Evolutionary conservation across 208 protist genomes (phyloP).

Genomic region (Leishmania aethiopica): DNA sequence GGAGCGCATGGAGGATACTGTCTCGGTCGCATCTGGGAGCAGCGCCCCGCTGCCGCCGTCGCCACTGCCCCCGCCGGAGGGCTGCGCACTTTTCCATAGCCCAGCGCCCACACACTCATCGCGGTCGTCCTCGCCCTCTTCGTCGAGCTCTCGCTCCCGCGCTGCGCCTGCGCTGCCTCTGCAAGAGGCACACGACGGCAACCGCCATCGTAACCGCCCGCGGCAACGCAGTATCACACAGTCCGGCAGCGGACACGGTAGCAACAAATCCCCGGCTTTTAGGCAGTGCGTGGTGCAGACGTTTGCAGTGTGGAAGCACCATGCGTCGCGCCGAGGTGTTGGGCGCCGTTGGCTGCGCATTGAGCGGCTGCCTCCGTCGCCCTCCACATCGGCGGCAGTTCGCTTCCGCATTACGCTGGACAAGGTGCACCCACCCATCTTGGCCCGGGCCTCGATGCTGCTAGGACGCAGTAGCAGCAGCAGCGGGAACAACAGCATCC

Average conservation of each 20-base stretch:
- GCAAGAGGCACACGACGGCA: slow-evolving; percentile 4
- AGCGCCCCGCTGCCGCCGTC: slow-evolving; percentile 7
- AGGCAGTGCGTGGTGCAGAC: background rate
- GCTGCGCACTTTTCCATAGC: slow-evolving; percentile 17
- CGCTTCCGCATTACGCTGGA: slow-evolving; percentile 23
- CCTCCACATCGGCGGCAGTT: background rate
- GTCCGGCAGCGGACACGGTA: background rate
- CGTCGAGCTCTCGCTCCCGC: background rate
- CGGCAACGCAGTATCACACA: background rate
- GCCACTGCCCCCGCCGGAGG: slow-evolving; percentile 8
- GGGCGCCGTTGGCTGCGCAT: slow-evolving; percentile 45
- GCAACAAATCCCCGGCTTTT: background rate
- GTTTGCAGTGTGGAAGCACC: slow-evolving; percentile 63
- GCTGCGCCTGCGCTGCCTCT: slow-evolving; percentile 12
- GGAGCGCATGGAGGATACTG: background rate
- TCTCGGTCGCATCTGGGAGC: background rate
- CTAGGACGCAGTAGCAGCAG: background rate
- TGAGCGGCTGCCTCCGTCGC: background rate
- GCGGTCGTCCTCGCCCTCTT: background rate
- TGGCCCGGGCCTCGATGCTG: slow-evolving; percentile 6
- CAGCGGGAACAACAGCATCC: background rate
- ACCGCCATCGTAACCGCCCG: background rate
- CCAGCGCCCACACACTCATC: background rate
- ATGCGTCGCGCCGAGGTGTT: slow-evolving; percentile 51
- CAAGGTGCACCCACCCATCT: slow-evolving; percentile 7